phyloP scores from a whole-genome alignment of 768 basidiomycete species.

The Lactarius sp. region DNA sequence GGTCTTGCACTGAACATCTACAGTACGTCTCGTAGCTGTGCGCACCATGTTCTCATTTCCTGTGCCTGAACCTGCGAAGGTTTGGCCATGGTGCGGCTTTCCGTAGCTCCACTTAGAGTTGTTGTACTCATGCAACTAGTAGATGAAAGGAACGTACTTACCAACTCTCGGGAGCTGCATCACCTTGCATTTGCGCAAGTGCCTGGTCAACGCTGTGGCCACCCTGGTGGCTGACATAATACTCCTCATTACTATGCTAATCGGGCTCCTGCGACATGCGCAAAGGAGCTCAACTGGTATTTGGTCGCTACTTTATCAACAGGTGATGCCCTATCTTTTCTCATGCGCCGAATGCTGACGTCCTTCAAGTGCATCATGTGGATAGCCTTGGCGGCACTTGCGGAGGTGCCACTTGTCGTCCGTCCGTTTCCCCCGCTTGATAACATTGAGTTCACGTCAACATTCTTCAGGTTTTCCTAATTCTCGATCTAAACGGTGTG shows the following conservation, averaged over 20 bases:
- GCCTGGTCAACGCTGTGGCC: not conserved
- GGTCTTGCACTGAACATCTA: not conserved
- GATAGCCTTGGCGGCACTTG: not conserved
- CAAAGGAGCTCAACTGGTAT: not conserved
- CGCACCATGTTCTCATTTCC: not conserved
- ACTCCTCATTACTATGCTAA: not conserved
- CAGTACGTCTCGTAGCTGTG: not conserved
- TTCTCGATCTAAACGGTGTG: not conserved
- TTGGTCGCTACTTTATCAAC: constrained; percentile 19
- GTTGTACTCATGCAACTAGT: not conserved
- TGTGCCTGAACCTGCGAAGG: not conserved
- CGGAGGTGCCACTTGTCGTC: not conserved
- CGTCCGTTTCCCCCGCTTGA: not conserved
- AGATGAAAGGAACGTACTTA: not conserved
- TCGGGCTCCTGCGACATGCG: constrained; percentile 2
- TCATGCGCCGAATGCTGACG: not conserved
- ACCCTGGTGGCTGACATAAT: not conserved
- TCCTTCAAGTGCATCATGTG: constrained; percentile 2
- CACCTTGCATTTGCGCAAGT: not conserved
- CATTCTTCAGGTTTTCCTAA: not conserved
- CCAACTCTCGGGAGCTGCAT: not conserved
- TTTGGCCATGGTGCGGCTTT: not conserved
- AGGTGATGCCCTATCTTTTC: not conserved
- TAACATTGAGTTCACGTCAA: not conserved
- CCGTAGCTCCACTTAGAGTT: not conserved